Evolutionary conservation across 2,329 filamentous ascomycete genomes (phyloP), one percentile per base, ranked within the genome.

Genomic region (Pseudocercospora vitis): DNA sequence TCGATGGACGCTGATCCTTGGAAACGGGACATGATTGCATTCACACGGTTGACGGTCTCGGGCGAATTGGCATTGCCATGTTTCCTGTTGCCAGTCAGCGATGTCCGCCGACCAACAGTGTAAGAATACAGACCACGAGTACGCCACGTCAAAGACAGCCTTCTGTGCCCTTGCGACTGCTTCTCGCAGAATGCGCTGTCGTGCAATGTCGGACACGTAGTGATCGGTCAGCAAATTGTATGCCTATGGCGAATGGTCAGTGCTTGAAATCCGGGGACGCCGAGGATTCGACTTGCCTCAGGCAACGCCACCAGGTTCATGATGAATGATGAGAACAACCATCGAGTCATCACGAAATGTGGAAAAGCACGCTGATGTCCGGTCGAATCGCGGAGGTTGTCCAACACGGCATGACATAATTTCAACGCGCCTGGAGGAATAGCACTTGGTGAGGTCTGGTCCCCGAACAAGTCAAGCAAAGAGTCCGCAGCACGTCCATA

Each of bases 281-380:
- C 18, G 9, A 23, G 4, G 9, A 26, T 33, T 19, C 12, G 18
- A 18, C 67, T 63, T 78, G 84, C 91, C 80, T 99, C 94, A 8
- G 94, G 94, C 65, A 94, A 88, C 44, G 90, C 88, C 65, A 97
- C 83, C 49, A 90, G 86, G 63, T 88, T 87, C 42, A 89, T 81
- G 29, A 97, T 77, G 72, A 94, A 96, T 48, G 87, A 86, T 58
- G 90, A 88, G 70, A 97, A 96, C 58, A 96, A 85, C 85, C 92
- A 99, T 68, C 91, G 88, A 65, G 87, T 89, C 59, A 96, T 85
- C 61, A 97, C 81, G 76, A 91, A 95, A 63, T 85, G 85, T 58
- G 90, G 84, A 32, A 90, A 90, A 62, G 66, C 73, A 51, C 83
- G 84, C 61, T 88, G 85, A 57, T 88, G 84, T 60, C 82, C 82